These are phyloP conservation scores for Lactifluus subvellereus DNA, from an alignment of 768 basidiomycete genomes.

Conservation along the genomic window DNA sequence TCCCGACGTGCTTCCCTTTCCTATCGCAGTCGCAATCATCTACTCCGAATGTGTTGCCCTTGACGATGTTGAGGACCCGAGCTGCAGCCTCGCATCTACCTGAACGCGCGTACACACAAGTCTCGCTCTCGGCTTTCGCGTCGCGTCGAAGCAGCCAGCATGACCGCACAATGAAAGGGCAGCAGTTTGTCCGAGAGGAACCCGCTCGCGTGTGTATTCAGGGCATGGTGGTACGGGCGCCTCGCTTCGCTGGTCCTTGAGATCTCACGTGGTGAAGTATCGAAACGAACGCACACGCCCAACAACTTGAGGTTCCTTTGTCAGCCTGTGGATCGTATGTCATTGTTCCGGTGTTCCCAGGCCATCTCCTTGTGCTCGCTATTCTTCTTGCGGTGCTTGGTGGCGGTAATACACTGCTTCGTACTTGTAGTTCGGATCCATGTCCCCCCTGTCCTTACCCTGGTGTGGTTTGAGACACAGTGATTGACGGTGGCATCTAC, in stretches of 20 bases:
- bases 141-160: slow-evolving; percentile 68
- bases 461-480: no score
- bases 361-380: slow-evolving; percentile 56
- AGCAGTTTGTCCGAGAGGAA: slow-evolving; percentile 64
- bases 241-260: slow-evolving; percentile 66
- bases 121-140: slow-evolving; percentile 72
- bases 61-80: slow-evolving; percentile 75
- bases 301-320: slow-evolving; percentile 67
- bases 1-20: slow-evolving; percentile 70
- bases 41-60: slow-evolving; percentile 68
- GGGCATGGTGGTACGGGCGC: slow-evolving; percentile 60
- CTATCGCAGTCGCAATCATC: slow-evolving; percentile 73
- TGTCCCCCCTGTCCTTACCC: no score
- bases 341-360: slow-evolving; percentile 86
- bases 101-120: slow-evolving; percentile 69
- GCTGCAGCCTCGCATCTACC: slow-evolving; percentile 76
- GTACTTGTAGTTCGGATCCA: no score
- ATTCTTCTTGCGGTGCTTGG: slow-evolving; percentile 33
- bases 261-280: slow-evolving; percentile 87
- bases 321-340: slow-evolving; percentile 75
- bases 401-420: no score
- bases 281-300: slow-evolving; percentile 83
- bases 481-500: no score
- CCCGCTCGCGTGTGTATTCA: slow-evolving; percentile 46
- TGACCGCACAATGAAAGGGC: slow-evolving; percentile 92